A percentile compares a stretch with the other conserved stretches of the same genome.
Conservation (phyloP, 768 basidiomycete genomes). For the Tephrocybe rancida region DNA sequence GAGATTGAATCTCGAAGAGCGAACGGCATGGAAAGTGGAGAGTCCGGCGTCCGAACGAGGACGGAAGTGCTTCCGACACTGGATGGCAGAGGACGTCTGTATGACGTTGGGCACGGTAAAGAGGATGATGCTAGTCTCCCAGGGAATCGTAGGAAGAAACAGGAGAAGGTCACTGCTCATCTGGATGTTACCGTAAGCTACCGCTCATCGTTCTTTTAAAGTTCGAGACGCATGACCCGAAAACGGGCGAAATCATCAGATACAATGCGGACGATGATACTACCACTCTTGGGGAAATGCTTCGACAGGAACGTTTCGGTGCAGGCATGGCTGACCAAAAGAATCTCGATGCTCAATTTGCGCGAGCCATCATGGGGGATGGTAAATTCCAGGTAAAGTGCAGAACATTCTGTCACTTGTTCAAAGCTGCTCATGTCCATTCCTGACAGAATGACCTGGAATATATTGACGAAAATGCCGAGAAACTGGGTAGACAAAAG, state of each 20-base stretch:
- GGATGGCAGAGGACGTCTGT: slow-evolving; percentile 81
- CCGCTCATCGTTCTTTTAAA: slow-evolving; percentile 24
- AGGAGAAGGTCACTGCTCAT: slow-evolving; percentile 58
- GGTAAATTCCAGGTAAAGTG: slow-evolving; percentile 76
- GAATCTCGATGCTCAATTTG: slow-evolving; percentile 88
- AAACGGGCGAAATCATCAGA: slow-evolving; percentile 87
- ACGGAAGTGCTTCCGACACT: slow-evolving; percentile 90
- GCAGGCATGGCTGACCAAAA: slow-evolving; percentile 92
- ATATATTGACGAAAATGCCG: slow-evolving; percentile 97
- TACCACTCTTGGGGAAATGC: slow-evolving; percentile 84
- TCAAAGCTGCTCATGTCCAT: neutral
- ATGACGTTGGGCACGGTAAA: slow-evolving; percentile 86
- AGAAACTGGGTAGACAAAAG: slow-evolving; percentile 88
- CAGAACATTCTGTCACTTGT: neutral
- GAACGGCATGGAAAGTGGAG: slow-evolving; percentile 43
- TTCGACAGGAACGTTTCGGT: slow-evolving; percentile 89
- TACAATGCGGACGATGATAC: slow-evolving; percentile 92
- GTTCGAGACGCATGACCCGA: slow-evolving; percentile 89
- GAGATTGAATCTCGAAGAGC: slow-evolving; percentile 64
- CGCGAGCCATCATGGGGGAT: slow-evolving; percentile 85
- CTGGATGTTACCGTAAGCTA: neutral
- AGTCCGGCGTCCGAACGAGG: slow-evolving; percentile 50
- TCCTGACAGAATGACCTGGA: slow-evolving; percentile 75
- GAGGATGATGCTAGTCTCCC: slow-evolving; percentile 52
- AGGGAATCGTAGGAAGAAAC: slow-evolving; percentile 82